Percentiles rank a stretch among this genome's conserved stretches.
phyloP scores from a whole-genome alignment of 495 filamentous ascomycete genomes.

The Tetracladium marchalianum region DNA sequence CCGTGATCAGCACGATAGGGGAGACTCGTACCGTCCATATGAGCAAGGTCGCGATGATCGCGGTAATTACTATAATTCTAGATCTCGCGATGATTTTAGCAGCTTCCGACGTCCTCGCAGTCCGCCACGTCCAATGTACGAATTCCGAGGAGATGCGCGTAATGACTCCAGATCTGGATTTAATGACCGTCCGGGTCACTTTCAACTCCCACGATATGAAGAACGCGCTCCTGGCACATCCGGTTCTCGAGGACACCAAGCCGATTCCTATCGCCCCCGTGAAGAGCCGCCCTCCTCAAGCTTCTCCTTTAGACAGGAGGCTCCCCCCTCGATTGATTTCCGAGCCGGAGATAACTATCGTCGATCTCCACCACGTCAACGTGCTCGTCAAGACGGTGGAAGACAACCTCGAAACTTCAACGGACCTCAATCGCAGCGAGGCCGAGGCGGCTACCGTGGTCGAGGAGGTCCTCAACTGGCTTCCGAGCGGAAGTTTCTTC shows the following conservation, averaged over 20 bases:
- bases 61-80: neutral
- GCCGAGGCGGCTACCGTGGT: conserved; percentile 17
- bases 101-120: neutral
- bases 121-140: conserved; percentile 8
- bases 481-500: conserved; percentile 18
- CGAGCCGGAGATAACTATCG: conserved; percentile 6
- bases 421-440: conserved; percentile 1
- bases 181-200: conserved; percentile 1
- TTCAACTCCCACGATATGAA: conserved; percentile 5
- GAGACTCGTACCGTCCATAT: neutral
- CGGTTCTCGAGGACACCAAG: neutral
- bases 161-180: conserved; percentile 3
- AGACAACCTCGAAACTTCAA: neutral
- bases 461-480: conserved; percentile 17
- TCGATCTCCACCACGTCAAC: conserved; percentile 4
- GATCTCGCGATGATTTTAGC: neutral
- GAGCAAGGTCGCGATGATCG: conserved; percentile 10
- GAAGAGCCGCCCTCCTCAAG: neutral
- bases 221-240: conserved; percentile 8
- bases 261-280: conserved; percentile 8
- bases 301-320: conserved; percentile 18
- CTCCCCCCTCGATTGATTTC: conserved; percentile 13
- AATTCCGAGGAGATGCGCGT: conserved; percentile 11
- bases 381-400: neutral
- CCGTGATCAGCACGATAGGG: neutral